phyloP scores from a whole-genome alignment of 2,329 filamentous ascomycete genomes.

The Xylaria hypoxylon region DNA sequence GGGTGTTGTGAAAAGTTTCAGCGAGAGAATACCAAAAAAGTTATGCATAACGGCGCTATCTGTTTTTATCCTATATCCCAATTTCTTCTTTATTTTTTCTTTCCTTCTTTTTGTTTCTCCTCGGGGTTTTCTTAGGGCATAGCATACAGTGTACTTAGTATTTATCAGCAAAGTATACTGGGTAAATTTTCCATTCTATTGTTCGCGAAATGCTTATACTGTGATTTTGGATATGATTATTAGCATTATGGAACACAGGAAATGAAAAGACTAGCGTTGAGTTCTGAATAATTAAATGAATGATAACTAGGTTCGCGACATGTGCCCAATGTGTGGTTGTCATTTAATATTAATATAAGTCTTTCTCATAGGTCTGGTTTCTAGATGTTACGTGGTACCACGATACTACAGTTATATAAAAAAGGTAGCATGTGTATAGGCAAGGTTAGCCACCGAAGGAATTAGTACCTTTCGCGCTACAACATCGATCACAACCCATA shows the following conservation, averaged over 20 bases:
- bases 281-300: conserved; percentile 2
- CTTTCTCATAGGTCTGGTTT: too few species aligned
- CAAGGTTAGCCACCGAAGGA: too few species aligned
- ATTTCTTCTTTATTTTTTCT: neutral
- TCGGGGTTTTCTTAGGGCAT: neutral
- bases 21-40: conserved; percentile 15
- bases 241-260: neutral
- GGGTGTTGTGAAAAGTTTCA: conserved; percentile 16
- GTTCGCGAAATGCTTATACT: neutral
- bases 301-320: too few species aligned
- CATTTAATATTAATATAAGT: too few species aligned
- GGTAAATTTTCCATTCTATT: neutral
- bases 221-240: conserved; percentile 1
- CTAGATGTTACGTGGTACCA: too few species aligned
- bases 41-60: conserved; percentile 16
- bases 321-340: too few species aligned
- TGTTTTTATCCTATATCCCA: neutral
- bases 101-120: neutral
- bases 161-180: conserved; percentile 8
- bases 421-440: too few species aligned
- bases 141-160: neutral
- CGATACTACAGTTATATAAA: too few species aligned
- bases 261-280: neutral
- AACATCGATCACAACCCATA: too few species aligned
- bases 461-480: too few species aligned